Percentiles rank a stretch among this genome's conserved stretches.
Conservation (phyloP, 441 rosid species). For the Daphne laureola region DNA sequence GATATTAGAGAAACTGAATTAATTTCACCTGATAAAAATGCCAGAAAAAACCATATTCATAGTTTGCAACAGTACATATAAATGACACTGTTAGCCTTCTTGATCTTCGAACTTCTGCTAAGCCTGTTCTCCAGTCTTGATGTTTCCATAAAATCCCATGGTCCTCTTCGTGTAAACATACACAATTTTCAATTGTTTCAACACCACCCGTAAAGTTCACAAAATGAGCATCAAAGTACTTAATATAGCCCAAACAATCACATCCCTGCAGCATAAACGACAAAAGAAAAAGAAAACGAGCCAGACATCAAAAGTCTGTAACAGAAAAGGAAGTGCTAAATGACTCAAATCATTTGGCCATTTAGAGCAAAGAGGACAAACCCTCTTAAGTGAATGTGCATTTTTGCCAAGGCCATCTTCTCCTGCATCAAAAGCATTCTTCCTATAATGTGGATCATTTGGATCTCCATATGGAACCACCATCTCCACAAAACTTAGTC, state of each 20-base stretch:
- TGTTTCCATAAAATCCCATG: constrained; percentile 52
- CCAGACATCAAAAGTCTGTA: not conserved
- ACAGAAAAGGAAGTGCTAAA: constrained; percentile 1
- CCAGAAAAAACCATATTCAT: constrained; percentile 47
- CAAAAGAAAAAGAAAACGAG: not conserved
- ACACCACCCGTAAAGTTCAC: constrained; percentile 44
- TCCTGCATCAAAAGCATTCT: constrained; percentile 49
- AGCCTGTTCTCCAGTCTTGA: constrained; percentile 55
- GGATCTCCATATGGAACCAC: constrained; percentile 53
- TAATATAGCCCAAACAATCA: constrained; percentile 42
- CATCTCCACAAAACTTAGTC: constrained; percentile 50
- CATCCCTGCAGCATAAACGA: constrained; percentile 28
- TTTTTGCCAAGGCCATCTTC: constrained; percentile 50
- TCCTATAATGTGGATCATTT: constrained; percentile 44
- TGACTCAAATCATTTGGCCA: not conserved
- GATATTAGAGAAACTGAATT: constrained; percentile 14
- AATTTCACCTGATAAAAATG: constrained; percentile 37
- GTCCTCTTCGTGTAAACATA: constrained; percentile 48
- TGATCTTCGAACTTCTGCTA: constrained; percentile 44
- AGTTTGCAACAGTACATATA: constrained; percentile 45
- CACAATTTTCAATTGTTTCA: constrained; percentile 44
- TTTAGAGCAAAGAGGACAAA: not conserved
- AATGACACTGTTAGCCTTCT: constrained; percentile 39
- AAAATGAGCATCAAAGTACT: constrained; percentile 45
- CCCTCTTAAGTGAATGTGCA: constrained; percentile 46